Conservation (phyloP, 2,329 filamentous ascomycete species). For the Phoma sp. region DNA sequence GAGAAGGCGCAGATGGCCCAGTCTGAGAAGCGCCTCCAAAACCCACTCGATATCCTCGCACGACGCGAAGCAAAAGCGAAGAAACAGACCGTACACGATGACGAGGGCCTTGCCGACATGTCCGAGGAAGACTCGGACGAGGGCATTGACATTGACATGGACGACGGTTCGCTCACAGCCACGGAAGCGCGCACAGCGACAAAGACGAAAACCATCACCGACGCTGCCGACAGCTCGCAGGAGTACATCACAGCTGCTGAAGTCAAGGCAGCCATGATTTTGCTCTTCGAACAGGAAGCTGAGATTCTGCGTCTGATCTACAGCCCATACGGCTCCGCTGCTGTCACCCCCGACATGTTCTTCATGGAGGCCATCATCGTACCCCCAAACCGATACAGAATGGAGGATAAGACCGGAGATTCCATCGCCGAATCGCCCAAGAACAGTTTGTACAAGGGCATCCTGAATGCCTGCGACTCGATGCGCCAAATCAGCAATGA, state of each 20-base stretch:
- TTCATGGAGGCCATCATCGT: conserved; percentile 88
- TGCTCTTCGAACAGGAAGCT: conserved; percentile 86
- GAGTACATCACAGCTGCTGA: conserved; percentile 84
- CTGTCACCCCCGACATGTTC: conserved; percentile 86
- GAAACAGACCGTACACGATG: conserved; percentile 59
- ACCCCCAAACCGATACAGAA: conserved; percentile 89
- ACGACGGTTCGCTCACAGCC: conserved; percentile 62
- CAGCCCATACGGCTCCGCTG: conserved; percentile 70
- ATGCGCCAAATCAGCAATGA: conserved; percentile 79
- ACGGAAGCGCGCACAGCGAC: conserved; percentile 51
- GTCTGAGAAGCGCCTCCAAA: conserved; percentile 69
- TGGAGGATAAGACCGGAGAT: conserved; percentile 82
- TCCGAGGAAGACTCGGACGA: conserved; percentile 52
- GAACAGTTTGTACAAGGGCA: conserved; percentile 85
- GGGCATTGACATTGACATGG: conserved; percentile 43
- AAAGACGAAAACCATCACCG: conserved; percentile 50
- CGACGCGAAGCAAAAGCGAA: conserved; percentile 54
- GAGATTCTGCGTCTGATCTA: conserved; percentile 88
- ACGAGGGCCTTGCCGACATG: conserved; percentile 76
- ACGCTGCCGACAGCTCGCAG: conserved; percentile 57
- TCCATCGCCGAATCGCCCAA: conserved; percentile 88
- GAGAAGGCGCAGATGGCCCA: conserved; percentile 80
- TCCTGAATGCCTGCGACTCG: conserved; percentile 76
- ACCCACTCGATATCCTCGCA: conserved; percentile 71
- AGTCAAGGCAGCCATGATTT: conserved; percentile 77